phyloP scores from a whole-genome alignment of 306 rosid species.

The Lathyrus sativus region DNA sequence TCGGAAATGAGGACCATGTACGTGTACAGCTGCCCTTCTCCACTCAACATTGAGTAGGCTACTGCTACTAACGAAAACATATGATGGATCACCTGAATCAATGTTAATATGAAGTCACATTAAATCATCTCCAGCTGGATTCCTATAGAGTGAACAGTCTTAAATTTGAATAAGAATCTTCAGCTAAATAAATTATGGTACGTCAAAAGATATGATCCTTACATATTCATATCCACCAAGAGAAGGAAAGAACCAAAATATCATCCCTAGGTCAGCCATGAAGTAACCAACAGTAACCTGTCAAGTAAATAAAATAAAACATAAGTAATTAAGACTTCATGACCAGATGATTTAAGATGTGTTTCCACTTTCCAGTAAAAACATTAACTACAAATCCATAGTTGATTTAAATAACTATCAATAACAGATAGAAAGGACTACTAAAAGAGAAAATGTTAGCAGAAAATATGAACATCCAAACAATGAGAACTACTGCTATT shows the following conservation, averaged over 20 bases:
- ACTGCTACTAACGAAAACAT: constrained; percentile 69
- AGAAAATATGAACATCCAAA: constrained; percentile 14
- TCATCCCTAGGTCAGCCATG: constrained; percentile 84
- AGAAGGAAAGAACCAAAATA: constrained; percentile 84
- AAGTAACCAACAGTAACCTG: constrained; percentile 97
- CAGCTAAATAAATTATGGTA: constrained; percentile 16
- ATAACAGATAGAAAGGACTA: constrained; percentile 17
- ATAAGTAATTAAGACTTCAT: constrained; percentile 26
- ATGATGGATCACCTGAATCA: constrained; percentile 87
- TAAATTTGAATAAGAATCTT: constrained; percentile 37
- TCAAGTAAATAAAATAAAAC: constrained; percentile 28
- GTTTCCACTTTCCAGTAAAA: constrained; percentile 5
- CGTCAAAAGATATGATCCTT: constrained; percentile 56
- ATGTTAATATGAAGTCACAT: constrained; percentile 42
- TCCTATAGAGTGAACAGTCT: constrained; percentile 38
- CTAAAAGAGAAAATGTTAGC: constrained; percentile 1
- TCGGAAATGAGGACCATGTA: constrained; percentile 95
- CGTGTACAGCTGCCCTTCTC: constrained; percentile 90
- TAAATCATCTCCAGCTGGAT: constrained; percentile 38
- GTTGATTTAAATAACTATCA: constrained; percentile 13
- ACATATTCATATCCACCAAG: constrained; percentile 97
- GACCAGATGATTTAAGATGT: constrained; percentile 15
- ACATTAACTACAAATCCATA: constrained; percentile 7
- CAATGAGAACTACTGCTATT: not conserved
- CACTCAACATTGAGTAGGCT: constrained; percentile 82